These are phyloP conservation scores for Acorus gramineus DNA, from an alignment of 106 monocot genomes.

Conservation along the genomic window DNA sequence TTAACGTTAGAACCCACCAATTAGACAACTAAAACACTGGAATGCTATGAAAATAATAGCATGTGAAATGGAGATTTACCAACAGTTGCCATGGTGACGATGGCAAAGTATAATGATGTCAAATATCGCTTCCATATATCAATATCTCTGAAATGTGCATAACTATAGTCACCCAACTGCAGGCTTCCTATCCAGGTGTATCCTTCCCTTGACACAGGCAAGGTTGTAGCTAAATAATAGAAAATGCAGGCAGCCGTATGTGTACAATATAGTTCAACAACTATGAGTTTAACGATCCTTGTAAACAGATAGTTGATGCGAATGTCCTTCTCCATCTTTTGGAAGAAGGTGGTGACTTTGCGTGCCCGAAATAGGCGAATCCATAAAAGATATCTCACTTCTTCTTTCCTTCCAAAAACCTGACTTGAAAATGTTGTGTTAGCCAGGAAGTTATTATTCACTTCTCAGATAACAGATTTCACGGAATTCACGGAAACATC, in stretches of 20 bases:
- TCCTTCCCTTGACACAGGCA: constrained; percentile 66
- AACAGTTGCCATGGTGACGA: constrained; percentile 93
- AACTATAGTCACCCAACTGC: constrained; percentile 62
- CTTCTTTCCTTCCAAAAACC: constrained; percentile 69
- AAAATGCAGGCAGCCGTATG: constrained; percentile 95
- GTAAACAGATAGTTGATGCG: constrained; percentile 88
- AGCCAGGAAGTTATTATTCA: background rate
- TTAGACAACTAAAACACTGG: constrained; percentile 4
- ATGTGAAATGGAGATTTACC: constrained; percentile 24
- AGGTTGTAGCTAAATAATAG: constrained; percentile 83
- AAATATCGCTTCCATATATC: constrained; percentile 64
- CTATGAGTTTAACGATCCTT: constrained; percentile 84
- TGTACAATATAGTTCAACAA: constrained; percentile 86
- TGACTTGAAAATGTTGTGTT: constrained; percentile 12
- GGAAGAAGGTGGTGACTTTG: constrained; percentile 52
- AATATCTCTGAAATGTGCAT: constrained; percentile 64
- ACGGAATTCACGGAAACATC: too few relatives aligned
- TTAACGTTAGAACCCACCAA: background rate
- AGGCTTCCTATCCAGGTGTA: constrained; percentile 95
- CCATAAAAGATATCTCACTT: constrained; percentile 83
- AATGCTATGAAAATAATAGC: background rate
- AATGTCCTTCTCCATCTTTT: constrained; percentile 70
- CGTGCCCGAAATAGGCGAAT: constrained; percentile 55
- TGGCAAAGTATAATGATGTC: constrained; percentile 84
- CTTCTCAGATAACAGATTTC: too few relatives aligned